phyloP scores from a whole-genome alignment of 2,329 filamentous ascomycete genomes.

The Kalaharituber pfeilii region DNA sequence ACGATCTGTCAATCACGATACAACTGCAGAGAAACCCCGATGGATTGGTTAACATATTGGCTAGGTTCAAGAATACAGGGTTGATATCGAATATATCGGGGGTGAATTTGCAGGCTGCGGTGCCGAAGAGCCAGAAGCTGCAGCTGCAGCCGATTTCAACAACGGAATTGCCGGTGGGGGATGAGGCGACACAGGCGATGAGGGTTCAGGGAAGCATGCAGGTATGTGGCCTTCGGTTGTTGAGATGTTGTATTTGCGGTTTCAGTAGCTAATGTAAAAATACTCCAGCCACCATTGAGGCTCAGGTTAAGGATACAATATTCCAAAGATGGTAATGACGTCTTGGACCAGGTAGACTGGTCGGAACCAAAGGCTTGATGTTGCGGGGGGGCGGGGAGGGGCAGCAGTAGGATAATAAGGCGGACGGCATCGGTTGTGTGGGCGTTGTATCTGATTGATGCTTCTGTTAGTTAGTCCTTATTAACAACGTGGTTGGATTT shows the following conservation, averaged over 20 bases:
- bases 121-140: conserved; percentile 89
- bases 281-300: conserved; percentile 52
- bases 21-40: conserved; percentile 69
- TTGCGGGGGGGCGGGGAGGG: not conserved
- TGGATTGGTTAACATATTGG: conserved; percentile 61
- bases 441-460: not conserved
- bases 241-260: conserved; percentile 31
- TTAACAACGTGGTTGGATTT: not conserved
- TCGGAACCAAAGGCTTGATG: conserved; percentile 43
- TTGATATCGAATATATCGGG: conserved; percentile 47
- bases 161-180: conserved; percentile 54
- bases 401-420: not conserved
- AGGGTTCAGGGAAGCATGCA: conserved; percentile 69
- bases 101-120: conserved; percentile 80
- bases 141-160: conserved; percentile 81
- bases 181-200: conserved; percentile 82
- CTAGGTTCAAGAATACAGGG: conserved; percentile 65
- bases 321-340: conserved; percentile 47
- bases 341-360: conserved; percentile 95
- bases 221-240: conserved; percentile 35
- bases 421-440: not conserved
- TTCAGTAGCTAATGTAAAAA: conserved; percentile 10
- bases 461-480: not conserved
- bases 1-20: conserved; percentile 64
- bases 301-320: conserved; percentile 75